Evolutionary conservation across 2,329 filamentous ascomycete genomes (phyloP).

Genomic region (Paraphoma chrysanthemicola): DNA sequence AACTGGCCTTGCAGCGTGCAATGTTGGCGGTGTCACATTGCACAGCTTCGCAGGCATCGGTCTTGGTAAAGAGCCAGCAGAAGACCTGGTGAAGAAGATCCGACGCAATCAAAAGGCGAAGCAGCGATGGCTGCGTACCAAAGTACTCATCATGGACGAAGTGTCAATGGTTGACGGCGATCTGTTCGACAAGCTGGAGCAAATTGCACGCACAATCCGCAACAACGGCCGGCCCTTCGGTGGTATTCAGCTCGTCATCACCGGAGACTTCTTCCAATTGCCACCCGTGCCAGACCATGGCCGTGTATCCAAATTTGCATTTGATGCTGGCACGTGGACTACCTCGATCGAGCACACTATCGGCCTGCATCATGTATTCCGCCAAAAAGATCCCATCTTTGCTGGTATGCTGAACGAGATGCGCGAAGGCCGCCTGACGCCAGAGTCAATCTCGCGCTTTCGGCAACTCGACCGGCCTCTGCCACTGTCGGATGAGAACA

Average conservation of each 20-base stretch:
- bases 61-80: slow-evolving; percentile 85
- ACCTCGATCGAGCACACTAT: slow-evolving; percentile 96
- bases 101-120: slow-evolving; percentile 86
- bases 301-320: slow-evolving; percentile 83
- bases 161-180: slow-evolving; percentile 99
- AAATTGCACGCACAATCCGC: slow-evolving; percentile 81
- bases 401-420: slow-evolving; percentile 98
- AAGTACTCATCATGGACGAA: slow-evolving; percentile 89
- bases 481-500: slow-evolving; percentile 70
- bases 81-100: slow-evolving; percentile 87
- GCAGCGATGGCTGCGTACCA: slow-evolving; percentile 86
- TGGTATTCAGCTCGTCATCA: slow-evolving; percentile 93
- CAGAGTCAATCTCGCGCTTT: slow-evolving; percentile 80
- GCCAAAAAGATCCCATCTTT: slow-evolving; percentile 89
- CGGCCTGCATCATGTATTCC: slow-evolving; percentile 92
- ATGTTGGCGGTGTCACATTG: slow-evolving; percentile 92
- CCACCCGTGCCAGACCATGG: slow-evolving; percentile 87
- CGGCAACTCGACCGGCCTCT: slow-evolving; percentile 71
- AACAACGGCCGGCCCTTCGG: slow-evolving; percentile 95
- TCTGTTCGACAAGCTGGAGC: slow-evolving; percentile 93
- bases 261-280: slow-evolving; percentile 96
- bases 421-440: slow-evolving; percentile 82
- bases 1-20: slow-evolving; percentile 93
- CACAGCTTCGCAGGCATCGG: slow-evolving; percentile 97
- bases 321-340: slow-evolving; percentile 89